Percentiles rank a stretch among this genome's conserved stretches.
Conservation (phyloP, 176 grass and related monocot genomes). For the Ensete glaucum region DNA sequence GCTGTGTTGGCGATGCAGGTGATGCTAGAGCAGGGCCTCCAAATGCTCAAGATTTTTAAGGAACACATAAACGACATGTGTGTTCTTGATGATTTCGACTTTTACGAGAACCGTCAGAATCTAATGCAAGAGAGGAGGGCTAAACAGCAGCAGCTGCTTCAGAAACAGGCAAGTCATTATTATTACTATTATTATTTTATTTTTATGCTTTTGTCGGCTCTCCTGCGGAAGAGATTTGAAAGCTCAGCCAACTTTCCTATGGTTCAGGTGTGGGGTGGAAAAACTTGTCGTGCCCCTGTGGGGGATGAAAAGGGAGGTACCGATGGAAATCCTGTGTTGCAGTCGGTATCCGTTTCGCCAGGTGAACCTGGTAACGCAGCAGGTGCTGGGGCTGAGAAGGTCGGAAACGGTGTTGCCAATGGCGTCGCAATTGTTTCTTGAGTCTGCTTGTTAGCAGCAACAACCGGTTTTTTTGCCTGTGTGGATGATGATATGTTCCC, state of each 20-base stretch:
- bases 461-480: no score
- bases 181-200: no score
- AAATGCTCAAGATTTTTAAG: conserved; percentile 92
- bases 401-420: conserved; percentile 27
- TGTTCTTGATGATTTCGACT: conserved; percentile 85
- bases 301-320: conserved; percentile 45
- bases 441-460: no score
- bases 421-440: not conserved
- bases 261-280: conserved; percentile 36
- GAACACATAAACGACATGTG: conserved; percentile 61
- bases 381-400: not conserved
- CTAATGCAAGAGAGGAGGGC: conserved; percentile 83
- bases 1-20: conserved; percentile 32
- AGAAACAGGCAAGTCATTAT: conserved; percentile 49
- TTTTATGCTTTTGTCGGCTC: no score
- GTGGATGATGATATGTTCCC: no score
- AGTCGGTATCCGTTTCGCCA: conserved; percentile 26
- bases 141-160: conserved; percentile 54
- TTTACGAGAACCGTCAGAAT: conserved; percentile 89
- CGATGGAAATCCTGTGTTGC: conserved; percentile 24
- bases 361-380: not conserved
- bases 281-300: conserved; percentile 10
- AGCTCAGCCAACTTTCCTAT: no score
- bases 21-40: conserved; percentile 83
- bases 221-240: no score